Evolutionary conservation across 305 asterid species (phyloP), one percentile per base, ranked within the genome.

Genomic region (Rubia tinctorum): DNA sequence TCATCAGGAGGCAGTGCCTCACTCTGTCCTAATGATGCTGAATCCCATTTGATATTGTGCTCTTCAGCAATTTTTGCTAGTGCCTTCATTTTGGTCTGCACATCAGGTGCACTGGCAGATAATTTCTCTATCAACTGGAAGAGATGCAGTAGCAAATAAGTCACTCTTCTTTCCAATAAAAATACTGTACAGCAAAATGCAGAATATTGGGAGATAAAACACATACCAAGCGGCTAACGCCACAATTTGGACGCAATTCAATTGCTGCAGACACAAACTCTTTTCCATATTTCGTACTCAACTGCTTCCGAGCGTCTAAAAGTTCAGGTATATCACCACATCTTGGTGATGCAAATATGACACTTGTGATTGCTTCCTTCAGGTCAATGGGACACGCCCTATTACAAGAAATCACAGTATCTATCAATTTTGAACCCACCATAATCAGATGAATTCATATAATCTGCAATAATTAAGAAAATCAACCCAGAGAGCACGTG

Each of bases 271-370:
- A 65, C 17, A 80, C 83, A 75, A 94, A 91, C 44, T 90, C 98
- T 80, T 91, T 94, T 68, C 98, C 98, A 73, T 94, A 94, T 79
- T 94, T 94, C 11, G 87, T 89, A 4, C 85, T 88, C 59, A 94
- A 82, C 14, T 88, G 96, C 83, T 94, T 94, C 84, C 77, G 85
- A 14, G 80, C 83, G 62, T 93, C 97, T 71, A 69, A 30, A 82
- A 93, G 97, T 79, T 93, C 98, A 23, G 92, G 88, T 79, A 93
- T 82, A 75, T 93, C 98, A 75, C 96, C 96, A 79, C 96, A 91
- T 82, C 98, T 88, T 44, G 89, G 96, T 73, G 98, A 84, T 61
- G 98, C 97, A 81, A 85, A 93, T 62, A 90, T 72, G 73, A 91
- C 73, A 73, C 96, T 88, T 13, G 98, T 64, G 80, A 93, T 72